Percentiles rank a stretch among this genome's conserved stretches.
Evolutionary conservation across 768 basidiomycete species (phyloP).

Genomic region (Naganishia onofrii): DNA sequence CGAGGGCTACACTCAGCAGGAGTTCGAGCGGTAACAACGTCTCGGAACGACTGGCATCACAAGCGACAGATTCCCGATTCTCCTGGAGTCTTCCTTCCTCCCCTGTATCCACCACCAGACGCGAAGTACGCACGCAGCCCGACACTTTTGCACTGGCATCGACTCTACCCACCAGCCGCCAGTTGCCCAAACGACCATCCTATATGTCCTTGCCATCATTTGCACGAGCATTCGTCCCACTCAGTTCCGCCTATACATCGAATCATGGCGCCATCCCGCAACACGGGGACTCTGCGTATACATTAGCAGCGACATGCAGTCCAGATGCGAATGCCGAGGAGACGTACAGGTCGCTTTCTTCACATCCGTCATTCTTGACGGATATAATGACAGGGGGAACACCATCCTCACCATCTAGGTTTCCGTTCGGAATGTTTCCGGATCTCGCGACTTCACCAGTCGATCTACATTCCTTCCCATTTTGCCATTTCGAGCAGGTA

Average conservation of each 20-base stretch:
- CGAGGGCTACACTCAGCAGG: conserved; percentile 6
- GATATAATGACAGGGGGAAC: neutral
- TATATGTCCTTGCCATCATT: conserved; percentile 8
- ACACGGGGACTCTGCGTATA: neutral
- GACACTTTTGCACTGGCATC: neutral
- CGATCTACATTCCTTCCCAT: conserved; percentile 1
- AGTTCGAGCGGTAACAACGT: conserved; percentile 4
- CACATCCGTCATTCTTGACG: neutral
- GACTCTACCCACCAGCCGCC: neutral
- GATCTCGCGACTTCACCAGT: conserved; percentile 2
- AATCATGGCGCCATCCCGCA: neutral
- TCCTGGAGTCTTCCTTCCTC: conserved; percentile 16
- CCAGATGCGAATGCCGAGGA: neutral
- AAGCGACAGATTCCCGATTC: neutral
- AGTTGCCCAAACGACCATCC: conserved; percentile 1
- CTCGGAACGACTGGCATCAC: neutral
- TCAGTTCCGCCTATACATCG: neutral
- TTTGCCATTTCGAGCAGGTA: conserved; percentile 22
- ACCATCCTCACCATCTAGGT: neutral
- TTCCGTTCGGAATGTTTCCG: conserved; percentile 5
- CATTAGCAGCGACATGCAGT: neutral
- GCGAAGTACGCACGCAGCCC: neutral
- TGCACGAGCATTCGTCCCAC: neutral
- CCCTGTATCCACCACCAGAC: neutral
- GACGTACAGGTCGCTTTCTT: neutral